Evolutionary conservation across 73 alveolate genomes (phyloP).

Genomic region (Stentor roeselii): DNA sequence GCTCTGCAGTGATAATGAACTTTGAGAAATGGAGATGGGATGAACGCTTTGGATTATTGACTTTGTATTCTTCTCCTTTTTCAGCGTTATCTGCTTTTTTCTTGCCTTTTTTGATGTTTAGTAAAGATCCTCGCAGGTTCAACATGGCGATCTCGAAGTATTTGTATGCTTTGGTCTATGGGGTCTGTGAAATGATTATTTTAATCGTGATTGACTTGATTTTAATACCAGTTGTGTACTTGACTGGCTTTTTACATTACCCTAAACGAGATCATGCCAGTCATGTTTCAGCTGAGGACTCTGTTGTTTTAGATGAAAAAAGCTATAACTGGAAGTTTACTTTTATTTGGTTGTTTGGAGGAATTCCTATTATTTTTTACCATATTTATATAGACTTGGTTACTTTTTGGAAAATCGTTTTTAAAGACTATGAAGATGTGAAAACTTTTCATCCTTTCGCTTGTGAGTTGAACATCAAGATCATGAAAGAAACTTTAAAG

Average conservation of each 20-base stretch:
- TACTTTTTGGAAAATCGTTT: not conserved
- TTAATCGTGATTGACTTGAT: not conserved
- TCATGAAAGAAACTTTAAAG: not conserved
- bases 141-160: not conserved
- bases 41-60: conserved; percentile 53
- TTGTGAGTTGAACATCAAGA: not conserved
- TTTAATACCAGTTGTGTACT: not conserved
- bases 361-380: not conserved
- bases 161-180: not conserved
- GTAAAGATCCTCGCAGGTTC: not conserved
- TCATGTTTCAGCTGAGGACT: not conserved
- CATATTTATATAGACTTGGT: not conserved
- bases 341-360: not conserved
- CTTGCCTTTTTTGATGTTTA: not conserved
- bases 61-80: conserved; percentile 57
- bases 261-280: not conserved
- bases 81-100: conserved; percentile 28
- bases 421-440: not conserved
- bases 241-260: not conserved
- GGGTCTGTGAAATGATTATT: not conserved
- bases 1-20: conserved; percentile 57
- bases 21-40: conserved; percentile 67
- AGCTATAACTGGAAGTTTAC: not conserved
- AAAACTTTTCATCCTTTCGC: not conserved
- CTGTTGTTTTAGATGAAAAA: too few relatives aligned